Evolutionary conservation across 371 early-diverging fungal genomes (phyloP).

Genomic region (Mortierella sp.): DNA sequence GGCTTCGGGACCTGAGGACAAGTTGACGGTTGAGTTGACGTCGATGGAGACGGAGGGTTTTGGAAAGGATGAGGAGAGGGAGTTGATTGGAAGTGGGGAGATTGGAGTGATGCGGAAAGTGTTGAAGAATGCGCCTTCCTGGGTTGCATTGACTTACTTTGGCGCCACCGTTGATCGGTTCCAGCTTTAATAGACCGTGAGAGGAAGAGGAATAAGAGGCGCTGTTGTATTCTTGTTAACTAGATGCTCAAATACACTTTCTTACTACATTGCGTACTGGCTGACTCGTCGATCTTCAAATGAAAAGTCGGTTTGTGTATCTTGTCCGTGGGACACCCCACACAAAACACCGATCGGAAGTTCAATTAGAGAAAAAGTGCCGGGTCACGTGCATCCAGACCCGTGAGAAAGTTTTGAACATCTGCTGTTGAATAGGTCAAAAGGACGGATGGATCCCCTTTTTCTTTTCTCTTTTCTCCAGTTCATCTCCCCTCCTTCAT

Average conservation of each 20-base stretch:
- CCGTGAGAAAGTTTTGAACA: conserved; percentile 1
- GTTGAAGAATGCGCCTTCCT: conserved; percentile 66
- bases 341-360: neutral
- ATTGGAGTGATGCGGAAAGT: conserved; percentile 68
- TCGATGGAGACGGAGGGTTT: conserved; percentile 71
- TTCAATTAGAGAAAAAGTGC: neutral
- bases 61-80: conserved; percentile 65
- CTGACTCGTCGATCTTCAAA: too few species aligned
- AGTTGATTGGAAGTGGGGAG: conserved; percentile 63
- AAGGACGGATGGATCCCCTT: conserved; percentile 2
- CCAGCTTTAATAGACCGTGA: conserved; percentile 17
- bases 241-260: too few species aligned
- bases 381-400: neutral
- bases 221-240: too few species aligned
- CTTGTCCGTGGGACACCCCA: neutral
- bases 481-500: neutral
- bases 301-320: too few species aligned
- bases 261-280: too few species aligned
- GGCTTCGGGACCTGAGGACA: conserved; percentile 56
- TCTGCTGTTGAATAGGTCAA: neutral
- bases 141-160: conserved; percentile 75
- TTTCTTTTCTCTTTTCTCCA: neutral
- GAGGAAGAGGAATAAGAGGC: neutral
- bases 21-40: conserved; percentile 64
- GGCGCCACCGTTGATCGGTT: conserved; percentile 61